Conservation (phyloP, 371 early-diverging fungal species). For the Neoconidiobolus thromboides region DNA sequence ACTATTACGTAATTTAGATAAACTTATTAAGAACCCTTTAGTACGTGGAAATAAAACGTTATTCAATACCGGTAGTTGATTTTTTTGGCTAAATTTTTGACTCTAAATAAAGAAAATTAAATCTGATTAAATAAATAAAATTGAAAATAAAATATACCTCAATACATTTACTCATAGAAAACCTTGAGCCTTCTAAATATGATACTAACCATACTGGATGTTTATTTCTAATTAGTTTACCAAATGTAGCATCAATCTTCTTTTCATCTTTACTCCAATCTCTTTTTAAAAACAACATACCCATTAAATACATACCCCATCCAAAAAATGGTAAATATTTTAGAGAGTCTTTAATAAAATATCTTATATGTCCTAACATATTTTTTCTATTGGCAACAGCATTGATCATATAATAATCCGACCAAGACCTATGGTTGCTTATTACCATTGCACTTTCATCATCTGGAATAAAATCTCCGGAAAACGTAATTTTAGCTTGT, state of each 20-base stretch:
- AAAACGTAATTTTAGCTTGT: conserved; percentile 38
- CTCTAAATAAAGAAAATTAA: conserved; percentile 12
- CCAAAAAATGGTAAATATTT: conserved; percentile 47
- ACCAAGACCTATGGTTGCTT: conserved; percentile 39
- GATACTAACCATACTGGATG: conserved; percentile 55
- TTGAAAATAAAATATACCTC: conserved; percentile 15
- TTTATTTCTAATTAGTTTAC: conserved; percentile 24
- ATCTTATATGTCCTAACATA: conserved; percentile 48
- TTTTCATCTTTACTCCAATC: conserved; percentile 42
- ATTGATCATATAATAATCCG: conserved; percentile 43
- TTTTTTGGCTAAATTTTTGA: conserved; percentile 33
- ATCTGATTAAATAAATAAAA: neutral
- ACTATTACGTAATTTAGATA: conserved; percentile 31
- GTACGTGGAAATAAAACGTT: conserved; percentile 60
- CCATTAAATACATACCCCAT: conserved; percentile 43
- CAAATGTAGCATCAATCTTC: conserved; percentile 35
- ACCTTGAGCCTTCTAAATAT: conserved; percentile 50
- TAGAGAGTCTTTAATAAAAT: conserved; percentile 52
- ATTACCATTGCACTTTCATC: conserved; percentile 38
- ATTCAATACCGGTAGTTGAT: conserved; percentile 32
- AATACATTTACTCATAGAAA: conserved; percentile 31
- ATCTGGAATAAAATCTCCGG: conserved; percentile 31
- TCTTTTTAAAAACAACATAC: conserved; percentile 43
- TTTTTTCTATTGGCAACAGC: conserved; percentile 32
- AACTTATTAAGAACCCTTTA: conserved; percentile 54